Evolutionary conservation across 805 yeast species (phyloP).

Genomic region (Metschnikowia orientalis): DNA sequence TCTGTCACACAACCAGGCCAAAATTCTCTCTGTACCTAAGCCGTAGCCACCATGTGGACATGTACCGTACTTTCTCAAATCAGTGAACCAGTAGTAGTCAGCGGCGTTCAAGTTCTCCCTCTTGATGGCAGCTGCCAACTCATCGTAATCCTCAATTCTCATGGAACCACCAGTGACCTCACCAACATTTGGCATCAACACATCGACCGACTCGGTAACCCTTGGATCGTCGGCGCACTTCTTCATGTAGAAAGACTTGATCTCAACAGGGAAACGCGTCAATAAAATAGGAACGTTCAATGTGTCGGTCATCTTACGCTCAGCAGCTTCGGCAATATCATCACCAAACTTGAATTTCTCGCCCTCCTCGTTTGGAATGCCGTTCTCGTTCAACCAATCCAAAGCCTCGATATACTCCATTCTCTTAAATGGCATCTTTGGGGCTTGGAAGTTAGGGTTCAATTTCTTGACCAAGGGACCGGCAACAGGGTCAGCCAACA

Average conservation of each 20-base stretch:
- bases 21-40: slow-evolving; percentile 93
- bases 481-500: slow-evolving; percentile 84
- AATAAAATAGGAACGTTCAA: slow-evolving; percentile 90
- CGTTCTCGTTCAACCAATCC: slow-evolving; percentile 95
- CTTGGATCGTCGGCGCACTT: slow-evolving; percentile 84
- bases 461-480: slow-evolving; percentile 86
- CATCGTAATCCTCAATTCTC: slow-evolving; percentile 85
- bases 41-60: slow-evolving; percentile 99
- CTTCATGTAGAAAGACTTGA: slow-evolving; percentile 97
- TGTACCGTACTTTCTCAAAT: slow-evolving; percentile 94
- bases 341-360: slow-evolving; percentile 93
- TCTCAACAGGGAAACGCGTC: slow-evolving; percentile 92
- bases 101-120: slow-evolving; percentile 83
- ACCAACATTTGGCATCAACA: slow-evolving; percentile 98
- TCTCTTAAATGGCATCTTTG: slow-evolving; percentile 83
- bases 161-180: slow-evolving; percentile 98
- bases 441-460: slow-evolving; percentile 87
- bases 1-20: slow-evolving; percentile 97
- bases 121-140: slow-evolving; percentile 82
- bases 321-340: slow-evolving; percentile 99
- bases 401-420: slow-evolving; percentile 88
- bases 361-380: slow-evolving; percentile 91
- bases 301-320: slow-evolving; percentile 95
- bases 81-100: slow-evolving; percentile 93
- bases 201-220: slow-evolving; percentile 98